Conservation (phyloP, 1,139 yeast genomes). For the Komagataea norvegica region DNA sequence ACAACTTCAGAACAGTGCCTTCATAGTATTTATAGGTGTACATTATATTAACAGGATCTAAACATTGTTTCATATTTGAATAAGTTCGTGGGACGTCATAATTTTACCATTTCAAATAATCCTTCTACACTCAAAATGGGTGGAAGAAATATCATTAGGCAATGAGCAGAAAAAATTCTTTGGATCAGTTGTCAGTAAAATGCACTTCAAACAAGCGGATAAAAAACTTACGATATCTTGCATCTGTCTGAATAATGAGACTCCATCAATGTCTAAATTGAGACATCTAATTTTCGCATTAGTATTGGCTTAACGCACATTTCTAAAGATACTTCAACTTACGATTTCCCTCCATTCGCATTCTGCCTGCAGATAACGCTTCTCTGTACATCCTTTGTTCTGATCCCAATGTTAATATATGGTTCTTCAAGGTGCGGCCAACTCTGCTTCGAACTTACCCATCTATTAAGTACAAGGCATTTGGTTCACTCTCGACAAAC, state of each 20-base stretch:
- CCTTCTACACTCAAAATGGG: conserved; percentile 26
- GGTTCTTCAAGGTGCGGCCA: not conserved
- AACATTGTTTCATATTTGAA: not conserved
- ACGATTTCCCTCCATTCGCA: conserved; percentile 26
- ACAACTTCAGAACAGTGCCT: too few relatives aligned
- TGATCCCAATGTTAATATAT: not conserved
- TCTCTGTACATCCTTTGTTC: conserved; percentile 12
- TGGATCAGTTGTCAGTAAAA: conserved; percentile 3
- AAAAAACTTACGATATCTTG: conserved; percentile 22
- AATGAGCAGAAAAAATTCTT: conserved; percentile 26
- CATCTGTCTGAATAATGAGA: conserved; percentile 23
- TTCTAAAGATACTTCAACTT: conserved; percentile 8
- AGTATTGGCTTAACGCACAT: not conserved
- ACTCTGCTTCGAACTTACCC: conserved; percentile 16
- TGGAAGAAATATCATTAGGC: conserved; percentile 21
- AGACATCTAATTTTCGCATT: conserved; percentile 17
- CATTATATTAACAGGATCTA: not conserved
- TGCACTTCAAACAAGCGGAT: not conserved
- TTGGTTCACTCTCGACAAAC: conserved; percentile 18
- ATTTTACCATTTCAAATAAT: too few relatives aligned
- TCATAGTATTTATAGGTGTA: not conserved
- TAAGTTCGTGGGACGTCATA: too few relatives aligned
- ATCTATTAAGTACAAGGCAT: conserved; percentile 21
- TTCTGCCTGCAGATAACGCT: conserved; percentile 26
- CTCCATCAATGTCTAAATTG: conserved; percentile 21